phyloP scores from a whole-genome alignment of 257 asterid species.

The Salvia splendens region DNA sequence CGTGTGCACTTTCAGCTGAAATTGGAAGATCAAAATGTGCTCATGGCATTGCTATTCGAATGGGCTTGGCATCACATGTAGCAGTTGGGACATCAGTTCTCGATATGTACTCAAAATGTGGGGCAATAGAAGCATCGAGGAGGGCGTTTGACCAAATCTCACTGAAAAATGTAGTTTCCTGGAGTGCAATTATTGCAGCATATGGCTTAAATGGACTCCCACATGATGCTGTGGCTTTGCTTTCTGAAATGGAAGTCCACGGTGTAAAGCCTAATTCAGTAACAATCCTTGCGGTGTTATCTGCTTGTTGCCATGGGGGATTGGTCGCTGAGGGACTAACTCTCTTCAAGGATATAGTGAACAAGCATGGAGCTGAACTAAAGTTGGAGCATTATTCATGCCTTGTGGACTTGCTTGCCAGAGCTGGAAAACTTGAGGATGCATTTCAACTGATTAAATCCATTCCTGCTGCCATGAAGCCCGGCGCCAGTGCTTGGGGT shows the following conservation, averaged over 20 bases:
- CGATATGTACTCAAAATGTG: slow-evolving; percentile 88
- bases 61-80: slow-evolving; percentile 64
- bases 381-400: slow-evolving; percentile 76
- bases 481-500: slow-evolving; percentile 81
- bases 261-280: slow-evolving; percentile 70
- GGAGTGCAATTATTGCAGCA: slow-evolving; percentile 85
- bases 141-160: slow-evolving; percentile 63
- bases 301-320: slow-evolving; percentile 96
- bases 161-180: slow-evolving; percentile 57
- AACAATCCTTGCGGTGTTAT: slow-evolving; percentile 62
- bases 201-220: slow-evolving; percentile 81
- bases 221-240: slow-evolving; percentile 62
- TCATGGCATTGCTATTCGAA: slow-evolving; percentile 66
- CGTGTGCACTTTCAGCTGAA: slow-evolving; percentile 76
- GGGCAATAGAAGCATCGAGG: slow-evolving; percentile 65
- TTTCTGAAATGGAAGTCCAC: slow-evolving; percentile 58
- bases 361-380: slow-evolving; percentile 44
- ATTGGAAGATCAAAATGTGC: slow-evolving; percentile 61
- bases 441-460: slow-evolving; percentile 59
- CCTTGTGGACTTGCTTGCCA: slow-evolving; percentile 84
- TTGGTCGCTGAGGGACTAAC: slow-evolving; percentile 73
- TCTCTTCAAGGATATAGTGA: slow-evolving; percentile 50
- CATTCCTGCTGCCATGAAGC: slow-evolving; percentile 46
- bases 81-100: slow-evolving; percentile 80
- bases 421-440: slow-evolving; percentile 73